phyloP scores from a whole-genome alignment of 2,329 filamentous ascomycete genomes.

The Cadophora sp. region DNA sequence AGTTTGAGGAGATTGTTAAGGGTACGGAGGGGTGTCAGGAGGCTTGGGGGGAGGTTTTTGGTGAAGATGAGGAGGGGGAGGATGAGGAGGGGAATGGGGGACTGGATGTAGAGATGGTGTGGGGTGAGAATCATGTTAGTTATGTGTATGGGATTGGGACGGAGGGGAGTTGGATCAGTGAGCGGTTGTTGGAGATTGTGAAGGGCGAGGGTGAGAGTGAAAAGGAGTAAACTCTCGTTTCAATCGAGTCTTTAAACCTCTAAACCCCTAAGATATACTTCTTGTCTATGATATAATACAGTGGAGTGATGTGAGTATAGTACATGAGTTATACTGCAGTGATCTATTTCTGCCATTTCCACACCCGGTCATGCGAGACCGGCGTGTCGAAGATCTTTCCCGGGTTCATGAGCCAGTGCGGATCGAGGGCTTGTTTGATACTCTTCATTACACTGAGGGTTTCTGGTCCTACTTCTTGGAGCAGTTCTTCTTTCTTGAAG shows the following conservation, averaged over 20 bases:
- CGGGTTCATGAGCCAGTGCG: conserved; percentile 86
- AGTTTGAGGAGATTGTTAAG: conserved; percentile 9
- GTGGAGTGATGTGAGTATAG: not conserved
- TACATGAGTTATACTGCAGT: too few species aligned
- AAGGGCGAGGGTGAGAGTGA: conserved; percentile 1
- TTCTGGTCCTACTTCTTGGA: conserved; percentile 79
- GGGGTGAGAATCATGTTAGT: conserved; percentile 15
- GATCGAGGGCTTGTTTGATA: conserved; percentile 81
- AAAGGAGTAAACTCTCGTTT: not conserved
- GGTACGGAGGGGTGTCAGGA: not conserved
- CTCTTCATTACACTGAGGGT: conserved; percentile 84
- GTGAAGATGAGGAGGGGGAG: not conserved
- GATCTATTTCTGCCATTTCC: conserved; percentile 13
- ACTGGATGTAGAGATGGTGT: not conserved
- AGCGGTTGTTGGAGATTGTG: conserved; percentile 6
- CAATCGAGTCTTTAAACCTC: too few species aligned
- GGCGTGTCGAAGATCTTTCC: conserved; percentile 36
- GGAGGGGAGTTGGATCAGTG: conserved; percentile 8
- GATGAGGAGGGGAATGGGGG: not conserved
- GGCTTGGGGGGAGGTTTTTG: not conserved
- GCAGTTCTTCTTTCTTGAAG: conserved; percentile 79
- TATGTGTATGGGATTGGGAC: conserved; percentile 15
- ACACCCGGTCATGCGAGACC: not conserved
- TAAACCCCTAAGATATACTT: too few species aligned
- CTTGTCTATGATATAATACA: not conserved